These are phyloP conservation scores for Cladophialophora exuberans DNA, from an alignment of 2,329 filamentous ascomycete species.

Conservation along the genomic window DNA sequence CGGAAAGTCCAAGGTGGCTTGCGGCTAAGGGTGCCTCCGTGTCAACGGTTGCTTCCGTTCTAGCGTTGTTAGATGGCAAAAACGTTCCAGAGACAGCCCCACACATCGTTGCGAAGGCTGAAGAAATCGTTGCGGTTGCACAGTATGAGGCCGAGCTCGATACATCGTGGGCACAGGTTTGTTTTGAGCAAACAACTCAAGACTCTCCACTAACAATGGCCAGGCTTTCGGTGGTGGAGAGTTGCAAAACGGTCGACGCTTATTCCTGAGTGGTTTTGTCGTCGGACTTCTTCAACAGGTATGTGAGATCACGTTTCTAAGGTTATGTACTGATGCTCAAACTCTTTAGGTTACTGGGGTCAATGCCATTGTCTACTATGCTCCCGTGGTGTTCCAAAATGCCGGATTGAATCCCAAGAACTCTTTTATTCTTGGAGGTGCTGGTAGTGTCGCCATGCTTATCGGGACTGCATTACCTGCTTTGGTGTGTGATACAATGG, in stretches of 20 bases:
- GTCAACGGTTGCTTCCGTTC: neutral
- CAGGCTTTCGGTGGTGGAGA: too few species aligned
- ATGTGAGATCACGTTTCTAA: neutral
- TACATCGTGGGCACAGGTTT: neutral
- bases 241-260: slow-evolving; percentile 6
- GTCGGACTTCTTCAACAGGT: slow-evolving; percentile 8
- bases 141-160: slow-evolving; percentile 9
- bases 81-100: neutral
- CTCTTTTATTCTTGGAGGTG: slow-evolving; percentile 4
- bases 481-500: neutral
- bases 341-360: slow-evolving; percentile 3
- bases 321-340: neutral
- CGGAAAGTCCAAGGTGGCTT: slow-evolving; percentile 10
- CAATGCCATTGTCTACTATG: slow-evolving; percentile 15
- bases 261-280: slow-evolving; percentile 3
- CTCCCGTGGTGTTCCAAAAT: slow-evolving; percentile 9
- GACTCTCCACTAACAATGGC: too few species aligned
- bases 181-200: too few species aligned
- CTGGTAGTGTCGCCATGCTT: slow-evolving; percentile 7
- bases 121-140: slow-evolving; percentile 6
- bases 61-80: neutral
- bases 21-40: neutral
- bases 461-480: neutral
- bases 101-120: neutral
- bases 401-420: neutral